phyloP scores from a whole-genome alignment of 495 filamentous ascomycete genomes.

The Achaetomiella virescens region DNA sequence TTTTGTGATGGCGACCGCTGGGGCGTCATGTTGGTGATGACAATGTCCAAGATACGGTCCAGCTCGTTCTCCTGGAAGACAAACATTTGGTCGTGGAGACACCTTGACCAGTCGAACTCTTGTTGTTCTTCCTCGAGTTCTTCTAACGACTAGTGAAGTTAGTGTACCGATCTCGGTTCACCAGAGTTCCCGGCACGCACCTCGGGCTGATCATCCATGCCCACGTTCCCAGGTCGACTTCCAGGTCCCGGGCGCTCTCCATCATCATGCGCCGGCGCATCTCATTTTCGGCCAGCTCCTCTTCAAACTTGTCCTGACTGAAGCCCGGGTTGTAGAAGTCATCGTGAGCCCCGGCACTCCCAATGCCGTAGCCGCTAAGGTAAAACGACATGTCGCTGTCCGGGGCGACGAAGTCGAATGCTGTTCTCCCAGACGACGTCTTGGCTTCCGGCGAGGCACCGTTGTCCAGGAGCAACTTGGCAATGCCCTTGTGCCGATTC shows the following conservation, averaged over 20 bases:
- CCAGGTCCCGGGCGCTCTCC: conserved; percentile 95
- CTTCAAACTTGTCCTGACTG: conserved; percentile 89
- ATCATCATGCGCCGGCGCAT: conserved; percentile 98
- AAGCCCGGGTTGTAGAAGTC: conserved; percentile 95
- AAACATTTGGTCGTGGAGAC: conserved; percentile 98
- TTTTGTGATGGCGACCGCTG: conserved; percentile 94
- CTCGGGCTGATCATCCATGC: conserved; percentile 92
- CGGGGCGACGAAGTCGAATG: conserved; percentile 89
- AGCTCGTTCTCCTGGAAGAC: conserved; percentile 96
- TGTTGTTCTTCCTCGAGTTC: conserved; percentile 84
- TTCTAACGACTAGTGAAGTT: conserved; percentile 55
- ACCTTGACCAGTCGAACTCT: conserved; percentile 96
- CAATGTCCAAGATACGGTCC: conserved; percentile 81
- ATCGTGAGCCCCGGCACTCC: conserved; percentile 76
- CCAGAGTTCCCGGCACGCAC: conserved; percentile 40
- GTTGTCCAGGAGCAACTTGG: conserved; percentile 82
- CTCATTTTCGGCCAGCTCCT: conserved; percentile 95
- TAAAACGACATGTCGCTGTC: conserved; percentile 96
- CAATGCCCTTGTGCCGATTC: conserved; percentile 92
- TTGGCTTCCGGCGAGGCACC: conserved; percentile 94
- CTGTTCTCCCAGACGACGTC: conserved; percentile 89
- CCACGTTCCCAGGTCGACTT: conserved; percentile 93
- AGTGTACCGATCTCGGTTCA: neutral
- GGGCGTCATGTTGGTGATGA: conserved; percentile 97
- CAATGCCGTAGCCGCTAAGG: conserved; percentile 85